A percentile compares a stretch with the other conserved stretches of the same genome.
These are phyloP conservation scores for Porpolomopsis calyptriformis DNA, from an alignment of 768 basidiomycete species.

Conservation along the genomic window DNA sequence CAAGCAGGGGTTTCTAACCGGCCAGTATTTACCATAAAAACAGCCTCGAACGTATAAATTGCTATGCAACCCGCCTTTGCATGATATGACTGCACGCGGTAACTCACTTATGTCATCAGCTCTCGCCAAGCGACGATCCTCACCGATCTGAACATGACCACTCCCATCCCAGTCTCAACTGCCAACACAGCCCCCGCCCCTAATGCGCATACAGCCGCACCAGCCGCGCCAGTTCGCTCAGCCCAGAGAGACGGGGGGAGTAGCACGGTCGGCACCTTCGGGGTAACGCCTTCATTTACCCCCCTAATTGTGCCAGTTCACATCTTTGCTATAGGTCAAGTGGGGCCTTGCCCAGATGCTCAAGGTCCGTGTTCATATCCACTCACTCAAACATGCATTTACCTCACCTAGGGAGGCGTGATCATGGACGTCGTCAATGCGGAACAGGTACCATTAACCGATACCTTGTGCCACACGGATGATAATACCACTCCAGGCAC, in stretches of 20 bases:
- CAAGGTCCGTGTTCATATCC: slow-evolving; percentile 43
- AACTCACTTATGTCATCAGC: neutral
- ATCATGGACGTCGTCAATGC: slow-evolving; percentile 94
- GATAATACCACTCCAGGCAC: slow-evolving; percentile 44
- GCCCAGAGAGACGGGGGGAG: slow-evolving; percentile 41
- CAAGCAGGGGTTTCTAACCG: slow-evolving; percentile 48
- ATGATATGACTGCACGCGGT: neutral
- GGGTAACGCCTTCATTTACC: slow-evolving; percentile 27
- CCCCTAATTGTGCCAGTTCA: slow-evolving; percentile 7
- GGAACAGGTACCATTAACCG: slow-evolving; percentile 31
- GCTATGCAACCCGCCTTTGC: neutral
- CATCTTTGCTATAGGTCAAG: slow-evolving; percentile 51
- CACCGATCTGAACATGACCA: too few relatives aligned
- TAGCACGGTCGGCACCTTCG: slow-evolving; percentile 64
- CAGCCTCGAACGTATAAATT: neutral
- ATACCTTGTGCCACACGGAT: slow-evolving; percentile 4
- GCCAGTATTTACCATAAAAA: slow-evolving; percentile 3
- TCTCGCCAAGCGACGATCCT: too few relatives aligned
- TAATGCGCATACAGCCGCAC: slow-evolving; percentile 2
- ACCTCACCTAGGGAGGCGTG: slow-evolving; percentile 24
- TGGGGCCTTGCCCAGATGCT: slow-evolving; percentile 95
- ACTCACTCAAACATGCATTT: slow-evolving; percentile 2
- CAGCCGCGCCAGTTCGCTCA: slow-evolving; percentile 23
- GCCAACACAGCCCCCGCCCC: neutral
- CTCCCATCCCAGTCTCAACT: too few relatives aligned